A percentile compares a stretch with the other conserved stretches of the same genome.
phyloP scores from a whole-genome alignment of 768 basidiomycete genomes.

The Suillus placidus region DNA sequence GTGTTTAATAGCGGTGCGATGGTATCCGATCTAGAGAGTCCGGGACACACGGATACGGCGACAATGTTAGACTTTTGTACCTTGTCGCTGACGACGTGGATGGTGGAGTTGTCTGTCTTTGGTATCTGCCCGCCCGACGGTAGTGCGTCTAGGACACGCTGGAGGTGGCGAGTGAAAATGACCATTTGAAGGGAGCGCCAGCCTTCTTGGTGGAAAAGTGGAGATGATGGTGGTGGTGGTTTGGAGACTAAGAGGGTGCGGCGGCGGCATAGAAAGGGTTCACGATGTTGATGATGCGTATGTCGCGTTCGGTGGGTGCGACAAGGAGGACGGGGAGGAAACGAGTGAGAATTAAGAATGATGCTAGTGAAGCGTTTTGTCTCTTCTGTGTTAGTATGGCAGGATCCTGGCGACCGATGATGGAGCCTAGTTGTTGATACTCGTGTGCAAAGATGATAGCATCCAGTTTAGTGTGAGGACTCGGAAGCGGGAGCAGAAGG shows the following conservation, averaged over 20 bases:
- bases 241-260: conserved; percentile 42
- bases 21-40: conserved; percentile 72
- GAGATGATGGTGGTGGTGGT: conserved; percentile 27
- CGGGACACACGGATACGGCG: conserved; percentile 72
- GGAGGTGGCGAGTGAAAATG: conserved; percentile 76
- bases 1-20: conserved; percentile 47
- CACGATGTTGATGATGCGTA: conserved; percentile 84
- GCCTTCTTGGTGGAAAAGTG: conserved; percentile 61
- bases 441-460: conserved; percentile 81
- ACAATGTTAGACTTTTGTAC: conserved; percentile 74
- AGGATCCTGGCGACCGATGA: conserved; percentile 36
- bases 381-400: conserved; percentile 41
- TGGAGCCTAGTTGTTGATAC: conserved; percentile 63
- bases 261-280: conserved; percentile 92
- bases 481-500: conserved; percentile 72
- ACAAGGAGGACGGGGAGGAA: conserved; percentile 80
- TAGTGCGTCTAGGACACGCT: conserved; percentile 81
- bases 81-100: conserved; percentile 43
- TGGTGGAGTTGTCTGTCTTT: conserved; percentile 32
- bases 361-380: conserved; percentile 58
- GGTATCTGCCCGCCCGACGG: conserved; percentile 62
- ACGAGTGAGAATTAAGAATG: conserved; percentile 78
- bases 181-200: conserved; percentile 62
- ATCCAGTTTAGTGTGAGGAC: conserved; percentile 69
- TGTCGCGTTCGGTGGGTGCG: conserved; percentile 85